Evolutionary conservation across 108 stramenopile species (phyloP).

Genomic region (Chaetoceros tenuissimus): DNA sequence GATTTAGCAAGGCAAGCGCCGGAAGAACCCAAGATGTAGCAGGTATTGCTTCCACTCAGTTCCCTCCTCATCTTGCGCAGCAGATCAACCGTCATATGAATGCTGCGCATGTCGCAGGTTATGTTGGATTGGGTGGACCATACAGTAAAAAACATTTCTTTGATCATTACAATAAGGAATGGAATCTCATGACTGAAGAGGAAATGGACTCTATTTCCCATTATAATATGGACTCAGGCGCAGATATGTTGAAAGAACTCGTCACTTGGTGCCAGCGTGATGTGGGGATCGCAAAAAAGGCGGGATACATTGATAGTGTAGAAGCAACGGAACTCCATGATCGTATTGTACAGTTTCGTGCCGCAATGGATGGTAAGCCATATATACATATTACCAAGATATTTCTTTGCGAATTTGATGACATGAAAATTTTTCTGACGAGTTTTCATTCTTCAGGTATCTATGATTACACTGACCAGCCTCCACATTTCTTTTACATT

Average conservation of each 20-base stretch:
- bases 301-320: slow-evolving; percentile 11
- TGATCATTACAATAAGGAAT: slow-evolving; percentile 17
- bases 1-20: slow-evolving; percentile 21
- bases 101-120: slow-evolving; percentile 38
- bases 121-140: slow-evolving; percentile 25
- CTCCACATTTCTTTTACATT: slow-evolving; percentile 43
- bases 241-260: slow-evolving; percentile 10
- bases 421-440: too few species aligned
- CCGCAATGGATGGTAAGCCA: slow-evolving; percentile 14
- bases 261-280: slow-evolving; percentile 18
- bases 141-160: slow-evolving; percentile 25
- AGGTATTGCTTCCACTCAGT: slow-evolving; percentile 8
- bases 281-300: too few species aligned
- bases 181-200: slow-evolving; percentile 17
- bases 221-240: slow-evolving; percentile 23
- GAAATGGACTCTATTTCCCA: slow-evolving; percentile 21
- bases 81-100: slow-evolving; percentile 40
- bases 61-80: slow-evolving; percentile 24
- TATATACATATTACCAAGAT: too few species aligned
- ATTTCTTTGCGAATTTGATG: too few species aligned
- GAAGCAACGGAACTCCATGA: slow-evolving; percentile 2
- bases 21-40: slow-evolving; percentile 44
- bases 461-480: slow-evolving; percentile 28
- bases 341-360: slow-evolving; percentile 8
- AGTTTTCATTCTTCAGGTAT: too few species aligned